phyloP scores from a whole-genome alignment of 2,329 filamentous ascomycete species.

The Colletotrichum horii region DNA sequence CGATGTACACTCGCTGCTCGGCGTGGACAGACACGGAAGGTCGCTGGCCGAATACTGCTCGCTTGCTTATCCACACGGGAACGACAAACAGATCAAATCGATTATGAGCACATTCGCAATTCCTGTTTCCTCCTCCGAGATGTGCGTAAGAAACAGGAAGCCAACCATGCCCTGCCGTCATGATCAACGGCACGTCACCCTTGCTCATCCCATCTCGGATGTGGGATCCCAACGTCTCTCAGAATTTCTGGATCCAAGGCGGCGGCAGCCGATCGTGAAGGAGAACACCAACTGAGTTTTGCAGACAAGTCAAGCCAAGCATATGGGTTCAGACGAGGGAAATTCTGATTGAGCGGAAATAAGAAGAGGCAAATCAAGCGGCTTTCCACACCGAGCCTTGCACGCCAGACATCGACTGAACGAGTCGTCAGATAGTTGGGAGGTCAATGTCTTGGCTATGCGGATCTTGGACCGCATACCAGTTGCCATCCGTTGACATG shows the following conservation, averaged over 20 bases:
- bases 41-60: background rate
- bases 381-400: background rate
- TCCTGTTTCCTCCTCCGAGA: background rate
- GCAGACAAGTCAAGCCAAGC: background rate
- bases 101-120: background rate
- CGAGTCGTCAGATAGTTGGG: slow-evolving; percentile 1
- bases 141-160: background rate
- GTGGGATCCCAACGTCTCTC: background rate
- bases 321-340: background rate
- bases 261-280: background rate
- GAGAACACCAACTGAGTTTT: background rate
- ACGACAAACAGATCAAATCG: background rate
- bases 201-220: background rate
- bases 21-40: slow-evolving; percentile 17
- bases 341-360: background rate
- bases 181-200: background rate
- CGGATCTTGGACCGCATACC: slow-evolving; percentile 5
- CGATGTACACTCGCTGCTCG: background rate
- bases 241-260: background rate
- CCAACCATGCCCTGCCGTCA: background rate
- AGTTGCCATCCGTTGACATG: slow-evolving; percentile 14
- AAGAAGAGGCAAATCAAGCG: background rate
- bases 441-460: background rate
- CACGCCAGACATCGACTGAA: background rate
- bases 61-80: background rate